Conservation (phyloP, 441 rosid species). For the Manihot esculenta region DNA sequence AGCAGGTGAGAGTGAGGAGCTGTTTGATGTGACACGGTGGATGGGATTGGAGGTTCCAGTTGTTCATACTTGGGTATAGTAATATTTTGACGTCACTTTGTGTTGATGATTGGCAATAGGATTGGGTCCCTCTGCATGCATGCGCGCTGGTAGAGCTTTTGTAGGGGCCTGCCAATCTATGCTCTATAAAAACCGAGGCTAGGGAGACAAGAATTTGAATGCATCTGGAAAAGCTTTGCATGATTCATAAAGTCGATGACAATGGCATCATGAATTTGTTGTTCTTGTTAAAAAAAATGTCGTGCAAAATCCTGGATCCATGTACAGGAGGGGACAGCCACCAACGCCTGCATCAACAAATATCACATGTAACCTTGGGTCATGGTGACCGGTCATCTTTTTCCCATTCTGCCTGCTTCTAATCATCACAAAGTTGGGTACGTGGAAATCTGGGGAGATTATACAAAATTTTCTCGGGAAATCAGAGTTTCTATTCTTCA, state of each 20-base stretch:
- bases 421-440: background rate
- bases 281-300: background rate
- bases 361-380: background rate
- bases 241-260: conserved; percentile 7
- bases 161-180: background rate
- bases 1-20: background rate
- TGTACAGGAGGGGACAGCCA: background rate
- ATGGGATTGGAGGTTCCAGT: conserved; percentile 14
- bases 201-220: conserved; percentile 18
- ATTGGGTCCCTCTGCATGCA: conserved; percentile 24
- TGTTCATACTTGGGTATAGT: too few relatives aligned
- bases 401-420: background rate
- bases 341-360: background rate
- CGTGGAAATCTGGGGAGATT: too few relatives aligned
- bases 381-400: too few relatives aligned
- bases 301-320: background rate
- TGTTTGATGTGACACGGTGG: conserved; percentile 15
- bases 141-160: background rate
- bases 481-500: too few relatives aligned
- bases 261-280: conserved; percentile 12
- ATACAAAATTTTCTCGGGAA: background rate
- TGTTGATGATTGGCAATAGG: conserved; percentile 19
- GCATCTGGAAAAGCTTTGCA: conserved; percentile 5
- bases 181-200: background rate
- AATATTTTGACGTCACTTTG: conserved; percentile 9